Evolutionary conservation across 2,329 filamentous ascomycete species (phyloP), one percentile per base, ranked within the genome.

Genomic region (Coniochaeta ligniaria): DNA sequence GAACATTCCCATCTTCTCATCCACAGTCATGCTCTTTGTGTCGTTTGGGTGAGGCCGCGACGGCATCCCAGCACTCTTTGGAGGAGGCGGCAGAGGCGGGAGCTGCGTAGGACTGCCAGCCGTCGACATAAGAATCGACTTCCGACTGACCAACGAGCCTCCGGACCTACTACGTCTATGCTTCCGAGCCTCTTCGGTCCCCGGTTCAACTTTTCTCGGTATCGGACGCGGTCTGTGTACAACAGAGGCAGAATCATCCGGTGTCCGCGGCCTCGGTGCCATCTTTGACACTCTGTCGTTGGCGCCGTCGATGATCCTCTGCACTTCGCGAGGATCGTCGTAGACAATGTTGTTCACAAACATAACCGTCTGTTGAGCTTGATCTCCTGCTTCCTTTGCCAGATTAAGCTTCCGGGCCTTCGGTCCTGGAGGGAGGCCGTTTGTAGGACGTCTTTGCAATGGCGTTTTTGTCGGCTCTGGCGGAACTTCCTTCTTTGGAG

Each of bases 151-250:
- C 31, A 81, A 66, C 1, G 80, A 81, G 17, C 78, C 77, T 8
- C 72, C 75, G 1, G 83, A 86, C 65, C 78, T 79, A 54, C 75
- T 80, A 43, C 83, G 76, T 63, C 74, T 77, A 63, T 82, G 81
- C 71, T 68, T 45, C 71, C 68, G 11, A 61, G 55, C 6, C 67
- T 68, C 22, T 67, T 82, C 76, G 8, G 75, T 81, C 81, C 36
- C 81, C 72, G 56, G 75, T 74, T 50, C 80, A 2, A 70, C 69
- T 38, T 78, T 79, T 58, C 83, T 75, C 6, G 82, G 81, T 59
- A 86, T 82, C 2, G 83, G 83, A 35, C 83, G 76, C 2, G 83
- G 83, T 6, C 83, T 77, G 67, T 86, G 73, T 6, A 86, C 74
- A 22, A 86, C 72, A 0, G 80, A 81, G 2, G 45, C 43, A 60